Evolutionary conservation across 2,329 filamentous ascomycete species (phyloP).

Genomic region (Cladosporium velox): DNA sequence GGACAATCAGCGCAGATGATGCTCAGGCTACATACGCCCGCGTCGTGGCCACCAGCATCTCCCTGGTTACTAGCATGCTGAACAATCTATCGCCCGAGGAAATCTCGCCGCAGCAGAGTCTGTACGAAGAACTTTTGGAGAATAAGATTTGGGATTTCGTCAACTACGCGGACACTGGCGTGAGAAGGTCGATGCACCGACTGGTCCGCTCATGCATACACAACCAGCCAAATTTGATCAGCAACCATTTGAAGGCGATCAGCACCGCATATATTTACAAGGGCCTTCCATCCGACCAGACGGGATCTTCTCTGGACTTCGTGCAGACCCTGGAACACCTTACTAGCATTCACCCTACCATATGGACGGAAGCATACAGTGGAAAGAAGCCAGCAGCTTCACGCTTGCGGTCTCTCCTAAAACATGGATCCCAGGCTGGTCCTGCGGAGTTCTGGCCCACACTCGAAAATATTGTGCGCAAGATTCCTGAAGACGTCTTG

Average conservation of each 20-base stretch:
- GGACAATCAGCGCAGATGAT: conserved; percentile 81
- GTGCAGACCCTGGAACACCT: conserved; percentile 66
- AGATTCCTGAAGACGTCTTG: conserved; percentile 59
- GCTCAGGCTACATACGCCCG: conserved; percentile 81
- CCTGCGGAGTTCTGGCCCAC: conserved; percentile 71
- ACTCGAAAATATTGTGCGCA: conserved; percentile 61
- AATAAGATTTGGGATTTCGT: conserved; percentile 63
- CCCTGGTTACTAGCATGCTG: conserved; percentile 58
- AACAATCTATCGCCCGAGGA: conserved; percentile 50
- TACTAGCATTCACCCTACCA: conserved; percentile 63
- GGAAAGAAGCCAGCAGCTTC: conserved; percentile 59
- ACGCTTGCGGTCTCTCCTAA: conserved; percentile 70
- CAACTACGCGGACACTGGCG: conserved; percentile 57
- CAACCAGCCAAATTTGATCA: conserved; percentile 46
- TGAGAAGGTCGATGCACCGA: conserved; percentile 60
- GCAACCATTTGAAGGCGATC: conserved; percentile 54
- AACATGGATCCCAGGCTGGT: conserved; percentile 81
- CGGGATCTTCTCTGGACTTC: conserved; percentile 72
- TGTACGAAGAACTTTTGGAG: conserved; percentile 69
- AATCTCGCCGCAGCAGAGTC: conserved; percentile 59
- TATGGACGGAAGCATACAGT: conserved; percentile 71
- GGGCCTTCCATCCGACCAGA: conserved; percentile 70
- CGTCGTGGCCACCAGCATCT: conserved; percentile 65
- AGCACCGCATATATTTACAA: conserved; percentile 73
- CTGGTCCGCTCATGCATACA: conserved; percentile 55